Conservation (phyloP, 306 rosid species). For the Leucaena leucocephala region DNA sequence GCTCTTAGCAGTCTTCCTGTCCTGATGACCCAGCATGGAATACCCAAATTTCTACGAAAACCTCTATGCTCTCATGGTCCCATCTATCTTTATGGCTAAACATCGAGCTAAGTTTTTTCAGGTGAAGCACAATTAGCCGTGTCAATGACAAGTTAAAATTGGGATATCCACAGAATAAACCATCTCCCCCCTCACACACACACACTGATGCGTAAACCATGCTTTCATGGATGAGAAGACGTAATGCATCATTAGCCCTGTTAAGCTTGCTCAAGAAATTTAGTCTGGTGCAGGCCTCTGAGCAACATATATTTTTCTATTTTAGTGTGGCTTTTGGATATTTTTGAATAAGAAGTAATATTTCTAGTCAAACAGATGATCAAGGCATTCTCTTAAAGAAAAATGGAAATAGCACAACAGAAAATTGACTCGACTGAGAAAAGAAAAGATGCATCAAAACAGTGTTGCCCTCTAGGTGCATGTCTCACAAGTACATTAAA, state of each 20-base stretch:
- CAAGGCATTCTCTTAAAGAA: slow-evolving; percentile 10
- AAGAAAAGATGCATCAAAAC: background rate
- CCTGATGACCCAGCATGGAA: slow-evolving; percentile 91
- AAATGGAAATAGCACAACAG: slow-evolving; percentile 3
- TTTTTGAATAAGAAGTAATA: background rate
- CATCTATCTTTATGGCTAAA: slow-evolving; percentile 90
- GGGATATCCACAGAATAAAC: no score
- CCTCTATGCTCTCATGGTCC: slow-evolving; percentile 76
- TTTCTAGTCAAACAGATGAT: background rate
- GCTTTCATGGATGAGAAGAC: slow-evolving; percentile 4
- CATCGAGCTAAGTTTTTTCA: slow-evolving; percentile 81
- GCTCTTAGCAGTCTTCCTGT: slow-evolving; percentile 83
- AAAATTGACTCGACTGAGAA: background rate
- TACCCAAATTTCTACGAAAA: slow-evolving; percentile 89
- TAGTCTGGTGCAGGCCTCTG: background rate
- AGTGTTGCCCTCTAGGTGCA: slow-evolving; percentile 4
- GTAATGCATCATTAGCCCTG: slow-evolving; percentile 7
- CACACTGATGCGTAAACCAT: no score
- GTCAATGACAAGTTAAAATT: background rate
- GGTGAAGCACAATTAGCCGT: slow-evolving; percentile 48
- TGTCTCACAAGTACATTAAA: background rate
- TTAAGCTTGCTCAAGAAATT: background rate
- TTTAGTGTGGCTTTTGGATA: background rate
- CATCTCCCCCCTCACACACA: no score
- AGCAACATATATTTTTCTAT: slow-evolving; percentile 2